Evolutionary conservation across 352 stramenopile genomes (phyloP).

Genomic region (Phytophthora capsici): DNA sequence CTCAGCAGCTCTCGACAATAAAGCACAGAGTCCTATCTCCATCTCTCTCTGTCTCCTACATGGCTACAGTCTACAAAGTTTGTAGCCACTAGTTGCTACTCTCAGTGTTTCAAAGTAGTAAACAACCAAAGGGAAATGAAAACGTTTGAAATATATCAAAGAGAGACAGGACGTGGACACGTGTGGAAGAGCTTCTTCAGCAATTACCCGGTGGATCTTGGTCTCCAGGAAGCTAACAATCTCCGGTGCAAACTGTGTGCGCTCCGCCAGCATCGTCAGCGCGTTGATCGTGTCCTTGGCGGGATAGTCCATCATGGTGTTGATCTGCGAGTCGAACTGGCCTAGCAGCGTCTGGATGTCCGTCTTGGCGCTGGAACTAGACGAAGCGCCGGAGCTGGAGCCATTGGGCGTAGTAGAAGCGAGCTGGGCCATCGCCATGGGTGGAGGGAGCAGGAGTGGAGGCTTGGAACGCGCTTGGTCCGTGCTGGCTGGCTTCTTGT

Average conservation of each 20-base stretch:
- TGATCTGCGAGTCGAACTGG: constrained; percentile 88
- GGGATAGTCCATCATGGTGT: constrained; percentile 87
- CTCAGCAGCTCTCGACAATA: background rate
- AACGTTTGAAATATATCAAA: background rate
- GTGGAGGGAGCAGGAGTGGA: constrained; percentile 1
- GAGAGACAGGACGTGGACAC: constrained; percentile 2
- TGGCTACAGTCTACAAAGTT: background rate
- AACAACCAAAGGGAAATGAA: background rate
- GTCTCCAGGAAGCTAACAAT: constrained; percentile 90
- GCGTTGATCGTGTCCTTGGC: constrained; percentile 91
- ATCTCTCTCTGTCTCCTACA: constrained; percentile 5
- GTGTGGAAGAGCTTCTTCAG: constrained; percentile 11
- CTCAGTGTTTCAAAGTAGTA: background rate
- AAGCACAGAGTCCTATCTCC: constrained; percentile 5
- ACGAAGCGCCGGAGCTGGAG: background rate
- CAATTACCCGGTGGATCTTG: constrained; percentile 88
- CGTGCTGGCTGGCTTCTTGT: constrained; percentile 38
- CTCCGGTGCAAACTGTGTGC: constrained; percentile 73
- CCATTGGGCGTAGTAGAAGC: constrained; percentile 28
- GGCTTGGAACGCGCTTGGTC: background rate
- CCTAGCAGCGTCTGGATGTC: constrained; percentile 67
- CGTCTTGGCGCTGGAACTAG: background rate
- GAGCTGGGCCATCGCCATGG: constrained; percentile 63
- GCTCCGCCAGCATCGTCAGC: constrained; percentile 87
- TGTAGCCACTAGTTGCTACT: background rate